Conservation (phyloP, 805 yeast species). For the Ogataea wickerhamii region DNA sequence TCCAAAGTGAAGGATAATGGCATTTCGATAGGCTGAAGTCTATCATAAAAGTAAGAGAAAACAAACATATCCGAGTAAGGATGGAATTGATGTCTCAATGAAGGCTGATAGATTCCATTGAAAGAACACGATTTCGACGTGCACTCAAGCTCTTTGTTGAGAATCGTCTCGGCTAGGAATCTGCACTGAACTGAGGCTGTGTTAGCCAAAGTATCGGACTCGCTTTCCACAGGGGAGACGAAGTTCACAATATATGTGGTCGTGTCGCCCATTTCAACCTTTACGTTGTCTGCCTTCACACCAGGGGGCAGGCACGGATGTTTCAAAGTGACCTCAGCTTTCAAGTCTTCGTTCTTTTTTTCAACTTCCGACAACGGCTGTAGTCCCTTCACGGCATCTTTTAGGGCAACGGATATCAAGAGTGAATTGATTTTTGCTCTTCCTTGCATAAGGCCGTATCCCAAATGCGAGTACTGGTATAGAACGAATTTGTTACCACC, state of each 20-base stretch:
- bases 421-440: constrained; percentile 72
- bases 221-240: constrained; percentile 27
- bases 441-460: constrained; percentile 94
- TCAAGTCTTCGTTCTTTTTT: constrained; percentile 34
- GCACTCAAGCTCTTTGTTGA: constrained; percentile 83
- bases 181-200: constrained; percentile 85
- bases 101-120: constrained; percentile 97
- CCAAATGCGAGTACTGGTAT: constrained; percentile 93
- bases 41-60: constrained; percentile 93
- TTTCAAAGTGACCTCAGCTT: constrained; percentile 44
- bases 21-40: constrained; percentile 92
- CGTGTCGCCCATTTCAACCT: constrained; percentile 49
- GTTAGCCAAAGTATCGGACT: constrained; percentile 27
- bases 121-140: constrained; percentile 81
- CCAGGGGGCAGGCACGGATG: constrained; percentile 93
- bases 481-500: constrained; percentile 77
- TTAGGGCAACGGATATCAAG: constrained; percentile 40
- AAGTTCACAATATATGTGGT: constrained; percentile 32
- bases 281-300: constrained; percentile 51
- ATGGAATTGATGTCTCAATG: constrained; percentile 73
- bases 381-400: constrained; percentile 26
- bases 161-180: constrained; percentile 70
- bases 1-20: constrained; percentile 82
- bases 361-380: constrained; percentile 31
- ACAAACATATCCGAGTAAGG: constrained; percentile 74